Conservation (phyloP, 306 rosid genomes). For the Malus domestica region DNA sequence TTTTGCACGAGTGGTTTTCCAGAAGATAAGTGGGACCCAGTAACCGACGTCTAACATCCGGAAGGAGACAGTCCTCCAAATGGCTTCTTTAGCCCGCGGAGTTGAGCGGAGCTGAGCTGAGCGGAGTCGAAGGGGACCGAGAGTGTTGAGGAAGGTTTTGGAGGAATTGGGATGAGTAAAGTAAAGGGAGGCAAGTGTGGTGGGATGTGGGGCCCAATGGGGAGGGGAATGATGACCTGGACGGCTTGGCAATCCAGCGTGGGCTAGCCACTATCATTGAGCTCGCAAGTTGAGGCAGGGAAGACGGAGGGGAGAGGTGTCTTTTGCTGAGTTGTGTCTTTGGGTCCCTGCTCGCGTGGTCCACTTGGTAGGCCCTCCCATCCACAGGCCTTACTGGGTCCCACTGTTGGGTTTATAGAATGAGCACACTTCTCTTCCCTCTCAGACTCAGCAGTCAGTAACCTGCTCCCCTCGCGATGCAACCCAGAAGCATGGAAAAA, state of each 20-base stretch:
- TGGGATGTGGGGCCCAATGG: slow-evolving; percentile 41
- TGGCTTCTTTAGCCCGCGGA: not conserved
- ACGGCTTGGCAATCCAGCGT: slow-evolving; percentile 62
- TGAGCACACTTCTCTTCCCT: not conserved
- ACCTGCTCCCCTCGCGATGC: not conserved
- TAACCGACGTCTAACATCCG: not conserved
- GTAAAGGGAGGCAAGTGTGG: not conserved
- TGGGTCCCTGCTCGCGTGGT: slow-evolving; percentile 15
- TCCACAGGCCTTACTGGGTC: not conserved
- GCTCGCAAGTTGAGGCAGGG: slow-evolving; percentile 29
- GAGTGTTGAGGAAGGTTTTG: not conserved
- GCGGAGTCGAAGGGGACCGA: not conserved
- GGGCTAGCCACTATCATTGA: slow-evolving; percentile 60
- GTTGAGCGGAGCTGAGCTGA: slow-evolving; percentile 14
- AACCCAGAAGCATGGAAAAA: not conserved
- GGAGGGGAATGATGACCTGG: slow-evolving; percentile 26
- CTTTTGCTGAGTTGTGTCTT: not conserved
- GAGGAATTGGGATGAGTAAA: not conserved
- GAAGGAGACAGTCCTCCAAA: slow-evolving; percentile 17
- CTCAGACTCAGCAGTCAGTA: not conserved
- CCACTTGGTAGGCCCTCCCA: not conserved
- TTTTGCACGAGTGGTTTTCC: slow-evolving; percentile 1
- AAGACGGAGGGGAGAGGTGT: not conserved
- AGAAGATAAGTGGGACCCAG: not conserved
- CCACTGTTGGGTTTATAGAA: not conserved